Evolutionary conservation across 2,329 filamentous ascomycete species (phyloP).

Genomic region (Talaromyces albobiverticillius): DNA sequence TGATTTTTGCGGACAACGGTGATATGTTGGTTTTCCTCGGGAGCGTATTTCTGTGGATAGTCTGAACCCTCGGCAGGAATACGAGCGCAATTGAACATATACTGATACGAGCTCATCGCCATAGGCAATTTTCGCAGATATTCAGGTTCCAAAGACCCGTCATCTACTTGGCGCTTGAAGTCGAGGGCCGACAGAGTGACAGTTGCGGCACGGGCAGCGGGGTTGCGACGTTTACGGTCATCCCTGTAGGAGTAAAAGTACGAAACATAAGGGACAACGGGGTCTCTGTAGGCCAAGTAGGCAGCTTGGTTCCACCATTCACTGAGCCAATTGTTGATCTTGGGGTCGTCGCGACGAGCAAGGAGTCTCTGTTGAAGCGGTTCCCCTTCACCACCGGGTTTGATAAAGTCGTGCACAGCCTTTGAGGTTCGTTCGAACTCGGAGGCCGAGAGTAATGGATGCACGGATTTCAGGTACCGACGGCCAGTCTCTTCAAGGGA

Average conservation of each 20-base stretch:
- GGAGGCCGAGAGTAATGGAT: conserved; percentile 57
- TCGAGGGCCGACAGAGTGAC: conserved; percentile 81
- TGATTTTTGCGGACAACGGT: conserved; percentile 91
- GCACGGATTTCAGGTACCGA: conserved; percentile 65
- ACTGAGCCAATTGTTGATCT: conserved; percentile 86
- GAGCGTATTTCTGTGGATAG: conserved; percentile 75
- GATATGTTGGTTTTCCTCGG: conserved; percentile 77
- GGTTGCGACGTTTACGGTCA: conserved; percentile 81
- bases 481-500: conserved; percentile 62
- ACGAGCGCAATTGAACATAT: conserved; percentile 95
- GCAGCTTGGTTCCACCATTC: conserved; percentile 98
- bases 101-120: conserved; percentile 97
- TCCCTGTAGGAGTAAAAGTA: conserved; percentile 99
- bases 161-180: conserved; percentile 91
- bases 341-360: conserved; percentile 73
- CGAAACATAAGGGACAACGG: conserved; percentile 94
- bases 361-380: conserved; percentile 84
- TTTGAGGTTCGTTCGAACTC: conserved; percentile 66
- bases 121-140: conserved; percentile 98
- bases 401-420: conserved; percentile 83
- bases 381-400: conserved; percentile 78
- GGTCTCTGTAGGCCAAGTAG: conserved; percentile 90
- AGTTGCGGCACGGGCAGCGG: conserved; percentile 87
- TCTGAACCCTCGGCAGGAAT: conserved; percentile 80
- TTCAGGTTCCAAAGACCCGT: conserved; percentile 81